Conservation (phyloP, 306 rosid species). For the Mimosa bimucronata region DNA sequence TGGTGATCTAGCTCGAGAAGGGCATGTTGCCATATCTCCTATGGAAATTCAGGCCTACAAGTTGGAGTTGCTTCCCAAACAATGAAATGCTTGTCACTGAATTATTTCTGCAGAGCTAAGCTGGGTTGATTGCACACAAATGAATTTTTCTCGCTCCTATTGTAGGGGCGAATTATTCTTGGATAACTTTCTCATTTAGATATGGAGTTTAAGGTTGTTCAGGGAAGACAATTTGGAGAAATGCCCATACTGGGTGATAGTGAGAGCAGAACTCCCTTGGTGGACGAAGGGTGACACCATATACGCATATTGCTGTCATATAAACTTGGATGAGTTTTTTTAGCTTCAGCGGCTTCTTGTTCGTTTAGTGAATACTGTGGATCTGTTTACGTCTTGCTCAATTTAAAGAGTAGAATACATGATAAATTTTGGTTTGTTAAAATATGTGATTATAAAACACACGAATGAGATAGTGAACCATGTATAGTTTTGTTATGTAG, state of each 20-base stretch:
- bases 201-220: slow-evolving; percentile 35
- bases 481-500: slow-evolving; percentile 46
- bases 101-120: slow-evolving; percentile 34
- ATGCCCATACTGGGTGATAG: slow-evolving; percentile 19
- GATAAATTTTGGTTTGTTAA: slow-evolving; percentile 35
- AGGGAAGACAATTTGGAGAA: slow-evolving; percentile 33
- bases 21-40: slow-evolving; percentile 71
- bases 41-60: slow-evolving; percentile 96
- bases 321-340: slow-evolving; percentile 33
- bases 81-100: slow-evolving; percentile 35
- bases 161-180: slow-evolving; percentile 28
- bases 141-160: slow-evolving; percentile 28
- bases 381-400: slow-evolving; percentile 19
- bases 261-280: slow-evolving; percentile 26
- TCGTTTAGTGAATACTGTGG: slow-evolving; percentile 38
- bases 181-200: slow-evolving; percentile 26
- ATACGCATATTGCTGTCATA: slow-evolving; percentile 39
- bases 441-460: slow-evolving; percentile 37
- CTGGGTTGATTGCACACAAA: slow-evolving; percentile 13
- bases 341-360: slow-evolving; percentile 37
- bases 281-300: slow-evolving; percentile 30
- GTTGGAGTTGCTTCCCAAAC: slow-evolving; percentile 63
- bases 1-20: slow-evolving; percentile 70
- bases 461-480: slow-evolving; percentile 35
- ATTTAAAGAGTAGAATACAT: not conserved